A percentile compares a stretch with the other conserved stretches of the same genome.
Evolutionary conservation across 2,329 filamentous ascomycete species (phyloP).

Genomic region (Phyllachora maydis): DNA sequence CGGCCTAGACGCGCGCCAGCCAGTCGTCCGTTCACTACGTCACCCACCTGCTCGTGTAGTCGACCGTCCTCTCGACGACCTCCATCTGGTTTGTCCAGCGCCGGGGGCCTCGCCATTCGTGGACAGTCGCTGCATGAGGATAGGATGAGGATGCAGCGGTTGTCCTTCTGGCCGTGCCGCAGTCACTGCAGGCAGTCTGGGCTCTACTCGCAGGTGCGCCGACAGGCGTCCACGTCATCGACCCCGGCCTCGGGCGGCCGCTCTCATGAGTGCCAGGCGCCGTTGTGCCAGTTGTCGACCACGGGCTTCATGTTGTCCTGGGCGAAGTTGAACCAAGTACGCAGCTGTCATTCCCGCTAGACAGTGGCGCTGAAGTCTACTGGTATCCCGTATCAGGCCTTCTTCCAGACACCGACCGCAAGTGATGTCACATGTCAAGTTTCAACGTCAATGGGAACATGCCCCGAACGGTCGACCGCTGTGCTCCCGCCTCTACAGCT

Average conservation of each 20-base stretch:
- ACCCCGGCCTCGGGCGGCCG: slow-evolving; percentile 2
- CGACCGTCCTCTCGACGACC: slow-evolving; percentile 1
- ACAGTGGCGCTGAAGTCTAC: background rate
- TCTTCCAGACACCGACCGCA: background rate
- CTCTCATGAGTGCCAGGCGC: slow-evolving; percentile 4
- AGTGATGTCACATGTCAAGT: background rate
- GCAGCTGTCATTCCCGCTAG: background rate
- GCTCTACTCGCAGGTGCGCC: slow-evolving; percentile 5
- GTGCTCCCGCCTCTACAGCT: slow-evolving; percentile 24
- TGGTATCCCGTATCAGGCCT: background rate
- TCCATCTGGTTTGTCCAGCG: slow-evolving; percentile 1
- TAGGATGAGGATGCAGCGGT: slow-evolving; percentile 5
- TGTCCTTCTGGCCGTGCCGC: slow-evolving; percentile 4
- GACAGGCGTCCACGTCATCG: slow-evolving; percentile 4
- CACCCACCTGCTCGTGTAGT: slow-evolving; percentile 7
- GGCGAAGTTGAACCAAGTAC: slow-evolving; percentile 11
- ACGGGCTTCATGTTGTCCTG: slow-evolving; percentile 9
- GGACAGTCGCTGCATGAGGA: slow-evolving; percentile 4
- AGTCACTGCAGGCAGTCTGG: slow-evolving; percentile 6
- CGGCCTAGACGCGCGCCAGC: too few relatives aligned
- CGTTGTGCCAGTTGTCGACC: slow-evolving; percentile 5
- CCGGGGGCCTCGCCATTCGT: slow-evolving; percentile 3
- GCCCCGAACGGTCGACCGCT: slow-evolving; percentile 11
- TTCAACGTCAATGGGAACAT: too few relatives aligned
- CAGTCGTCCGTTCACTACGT: slow-evolving; percentile 5